Evolutionary conservation across 2,329 filamentous ascomycete species (phyloP), one percentile per base, ranked within the genome.

Genomic region (Trichoderma guizhouense): DNA sequence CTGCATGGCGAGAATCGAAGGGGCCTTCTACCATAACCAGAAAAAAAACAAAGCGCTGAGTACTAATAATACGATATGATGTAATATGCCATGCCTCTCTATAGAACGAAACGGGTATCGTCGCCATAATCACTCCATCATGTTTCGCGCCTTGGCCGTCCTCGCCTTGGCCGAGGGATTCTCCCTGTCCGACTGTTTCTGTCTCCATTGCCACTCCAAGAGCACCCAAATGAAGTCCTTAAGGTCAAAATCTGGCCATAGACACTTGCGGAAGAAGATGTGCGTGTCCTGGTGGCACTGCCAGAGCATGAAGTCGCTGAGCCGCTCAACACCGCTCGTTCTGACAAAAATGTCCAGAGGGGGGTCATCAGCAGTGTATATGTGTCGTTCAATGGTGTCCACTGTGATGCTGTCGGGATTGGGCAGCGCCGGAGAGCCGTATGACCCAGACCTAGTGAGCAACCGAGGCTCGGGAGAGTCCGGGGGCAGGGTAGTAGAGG

Each of bases 301-400:
- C 96, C 96, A 99, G 39, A 99, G 90, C 95, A 99, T 96, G 78
- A 98, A 99, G 80, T 99, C 96, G 79, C 94, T 98, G 72, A 99
- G 85, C 63, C 96, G 89, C 81, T 95, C 92, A 15, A 99, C 96
- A 32, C 95, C 95, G 74, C 94, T 98, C 5, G 96, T 99, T 65
- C 96, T 90, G 65, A 99, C 88, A 69, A 99, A 90, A 14, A 99
- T 87, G 79, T 99, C 96, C 55, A 98, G 84, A 1, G 96, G 96
- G 18, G 96, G 96, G 74, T 93, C 91, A 68, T 90, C 89, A 63
- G 92, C 89, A 5, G 95, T 98, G 83, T 97, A 96, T 84, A 97
- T 93, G 82, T 98, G 94, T 73, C 90, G 89, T 69, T 91, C 92
- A 69, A 99, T 85, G 0, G 93, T 97, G 74, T 94, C 90, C 34